Conservation (phyloP, 768 basidiomycete genomes). For the Mycena indigotica region DNA sequence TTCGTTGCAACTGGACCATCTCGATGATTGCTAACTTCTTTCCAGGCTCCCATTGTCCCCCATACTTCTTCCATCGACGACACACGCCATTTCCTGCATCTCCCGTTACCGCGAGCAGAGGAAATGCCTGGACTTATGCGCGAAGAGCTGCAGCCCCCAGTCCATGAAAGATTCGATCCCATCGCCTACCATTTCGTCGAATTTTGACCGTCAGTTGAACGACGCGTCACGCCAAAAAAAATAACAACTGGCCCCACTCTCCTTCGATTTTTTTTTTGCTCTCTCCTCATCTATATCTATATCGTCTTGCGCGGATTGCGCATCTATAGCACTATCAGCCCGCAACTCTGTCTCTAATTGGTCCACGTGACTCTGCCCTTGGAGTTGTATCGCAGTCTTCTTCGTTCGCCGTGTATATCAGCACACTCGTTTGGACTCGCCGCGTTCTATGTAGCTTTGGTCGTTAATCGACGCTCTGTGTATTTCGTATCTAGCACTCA, state of each 20-base stretch:
- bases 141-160: constrained; percentile 59
- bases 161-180: constrained; percentile 67
- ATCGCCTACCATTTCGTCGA: constrained; percentile 74
- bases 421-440: constrained; percentile 9
- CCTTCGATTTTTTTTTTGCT: constrained; percentile 13
- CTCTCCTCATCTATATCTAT: constrained; percentile 15
- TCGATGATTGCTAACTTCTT: constrained; percentile 4
- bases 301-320: constrained; percentile 2
- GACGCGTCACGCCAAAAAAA: constrained; percentile 8
- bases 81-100: constrained; percentile 82
- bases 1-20: constrained; percentile 37
- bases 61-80: constrained; percentile 79
- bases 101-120: constrained; percentile 72
- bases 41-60: constrained; percentile 84
- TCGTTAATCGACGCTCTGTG: constrained; percentile 18
- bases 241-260: constrained; percentile 26
- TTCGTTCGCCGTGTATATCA: constrained; percentile 19
- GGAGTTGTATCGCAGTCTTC: constrained; percentile 21
- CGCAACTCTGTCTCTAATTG: constrained; percentile 20
- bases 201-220: constrained; percentile 47
- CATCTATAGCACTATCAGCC: neutral
- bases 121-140: constrained; percentile 79
- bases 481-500: constrained; percentile 16
- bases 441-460: constrained; percentile 20
- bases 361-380: constrained; percentile 1